Conservation (phyloP, 192 early-diverging fungal species). For the Jimgerdemannia flammicorona region DNA sequence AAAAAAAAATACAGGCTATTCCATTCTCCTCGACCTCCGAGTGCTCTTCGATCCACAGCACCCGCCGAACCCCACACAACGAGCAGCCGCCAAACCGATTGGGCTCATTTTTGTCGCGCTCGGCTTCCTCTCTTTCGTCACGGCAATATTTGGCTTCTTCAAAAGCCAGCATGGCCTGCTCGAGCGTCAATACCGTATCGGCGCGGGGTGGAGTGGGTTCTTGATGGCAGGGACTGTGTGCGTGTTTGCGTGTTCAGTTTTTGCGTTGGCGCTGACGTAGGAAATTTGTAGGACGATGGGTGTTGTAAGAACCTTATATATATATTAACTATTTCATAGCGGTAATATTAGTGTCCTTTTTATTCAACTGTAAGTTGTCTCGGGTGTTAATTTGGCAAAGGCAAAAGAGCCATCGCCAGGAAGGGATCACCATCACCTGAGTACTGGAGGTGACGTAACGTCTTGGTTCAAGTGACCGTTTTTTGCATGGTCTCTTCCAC, state of each 20-base stretch:
- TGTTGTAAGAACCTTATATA: too few species aligned
- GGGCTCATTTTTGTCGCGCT: not conserved
- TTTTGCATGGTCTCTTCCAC: too few species aligned
- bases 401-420: too few species aligned
- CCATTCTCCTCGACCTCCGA: not conserved
- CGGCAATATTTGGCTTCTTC: not conserved
- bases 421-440: too few species aligned
- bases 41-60: not conserved
- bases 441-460: too few species aligned
- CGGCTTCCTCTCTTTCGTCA: not conserved
- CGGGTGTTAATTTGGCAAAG: too few species aligned
- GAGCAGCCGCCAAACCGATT: not conserved
- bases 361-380: too few species aligned
- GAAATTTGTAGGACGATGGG: too few species aligned
- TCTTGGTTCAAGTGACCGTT: too few species aligned
- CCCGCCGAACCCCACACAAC: not conserved
- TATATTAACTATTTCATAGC: too few species aligned
- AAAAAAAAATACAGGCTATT: not conserved
- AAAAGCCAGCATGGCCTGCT: not conserved
- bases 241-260: not conserved
- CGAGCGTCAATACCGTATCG: not conserved
- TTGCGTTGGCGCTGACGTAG: not conserved
- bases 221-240: not conserved
- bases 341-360: too few species aligned
- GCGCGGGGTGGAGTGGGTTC: not conserved